phyloP scores from a whole-genome alignment of 225 moss, liverwort and hornwort genomes.

The Pseudisothecium myosuroides region DNA sequence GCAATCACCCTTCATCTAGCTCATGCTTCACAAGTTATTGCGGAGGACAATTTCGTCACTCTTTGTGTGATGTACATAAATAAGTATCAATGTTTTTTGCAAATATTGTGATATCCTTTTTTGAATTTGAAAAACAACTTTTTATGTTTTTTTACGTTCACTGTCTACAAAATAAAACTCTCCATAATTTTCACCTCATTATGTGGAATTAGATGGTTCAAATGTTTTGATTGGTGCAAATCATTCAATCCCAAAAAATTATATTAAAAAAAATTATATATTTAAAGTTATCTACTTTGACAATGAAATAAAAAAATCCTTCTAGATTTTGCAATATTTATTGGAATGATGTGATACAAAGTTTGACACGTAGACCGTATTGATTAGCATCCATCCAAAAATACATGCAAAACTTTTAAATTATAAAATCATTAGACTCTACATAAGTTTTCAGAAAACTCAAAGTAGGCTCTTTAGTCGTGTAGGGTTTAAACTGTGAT shows the following conservation, averaged over 20 bases:
- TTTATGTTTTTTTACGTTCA: no score
- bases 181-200: no score
- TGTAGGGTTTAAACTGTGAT: background rate
- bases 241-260: background rate
- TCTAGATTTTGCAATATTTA: background rate
- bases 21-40: no score
- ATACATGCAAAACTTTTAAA: background rate
- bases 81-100: no score
- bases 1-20: no score
- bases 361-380: background rate
- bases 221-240: background rate
- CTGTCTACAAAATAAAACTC: no score
- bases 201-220: background rate
- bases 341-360: background rate
- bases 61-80: no score
- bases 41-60: no score
- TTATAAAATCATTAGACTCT: background rate
- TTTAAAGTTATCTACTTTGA: rapidly evolving
- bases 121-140: no score
- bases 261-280: no score
- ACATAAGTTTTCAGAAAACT: rapidly evolving
- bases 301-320: background rate
- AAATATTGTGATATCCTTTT: no score
- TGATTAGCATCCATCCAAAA: background rate
- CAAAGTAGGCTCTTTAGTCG: background rate